Evolutionary conservation across 306 rosid genomes (phyloP), one percentile per base, ranked within the genome.

Genomic region (Castanea sativa): DNA sequence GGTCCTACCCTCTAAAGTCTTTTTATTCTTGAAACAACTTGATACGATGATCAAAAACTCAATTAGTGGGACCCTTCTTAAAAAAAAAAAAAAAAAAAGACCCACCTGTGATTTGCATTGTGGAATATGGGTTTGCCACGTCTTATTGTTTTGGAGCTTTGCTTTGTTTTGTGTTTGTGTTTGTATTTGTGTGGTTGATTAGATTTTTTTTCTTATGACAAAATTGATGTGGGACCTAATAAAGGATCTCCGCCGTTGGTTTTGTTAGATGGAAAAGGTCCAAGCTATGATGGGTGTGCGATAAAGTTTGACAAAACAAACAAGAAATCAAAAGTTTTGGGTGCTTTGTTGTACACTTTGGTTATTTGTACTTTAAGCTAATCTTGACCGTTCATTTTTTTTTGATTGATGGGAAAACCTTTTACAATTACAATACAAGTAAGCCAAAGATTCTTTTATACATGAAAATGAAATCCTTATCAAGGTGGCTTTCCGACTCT

Each of bases 41-140:
- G 85, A 74, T 87, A 84, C 89, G 88, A 90, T 77, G 88, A 88
- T 88, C 78, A 55, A 81, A 55, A 56, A 76, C 56, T 69, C 59
- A 25, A n/a, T 10, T 32, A 4, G 74, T 49, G 74, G 90, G 81
- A 38, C 78, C 85, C 27, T 4, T n/a, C 14, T 29, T 38, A 1
- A 0, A 38, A 38, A 38, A 35, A 35, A 1, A 1, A 0, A 38
- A 7, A 38, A 38, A 6, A 38, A 8, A 13, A 52, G 30, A 33
- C 65, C 67, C 86, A 41, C 30, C 64, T 67, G 51, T 83, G 84
- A 82, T 77, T 38, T 33, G n/a, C 74, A 13, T 12, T 1, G 3
- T 1, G 32, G 76, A 10, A 23, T 30, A 57, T 21, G 27, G 65
- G 12, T 0, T 3, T 19, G 82, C 55, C 93, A 92, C 89, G 87